Conservation (phyloP, 169 alveolate species). For the Neospora caninum region DNA sequence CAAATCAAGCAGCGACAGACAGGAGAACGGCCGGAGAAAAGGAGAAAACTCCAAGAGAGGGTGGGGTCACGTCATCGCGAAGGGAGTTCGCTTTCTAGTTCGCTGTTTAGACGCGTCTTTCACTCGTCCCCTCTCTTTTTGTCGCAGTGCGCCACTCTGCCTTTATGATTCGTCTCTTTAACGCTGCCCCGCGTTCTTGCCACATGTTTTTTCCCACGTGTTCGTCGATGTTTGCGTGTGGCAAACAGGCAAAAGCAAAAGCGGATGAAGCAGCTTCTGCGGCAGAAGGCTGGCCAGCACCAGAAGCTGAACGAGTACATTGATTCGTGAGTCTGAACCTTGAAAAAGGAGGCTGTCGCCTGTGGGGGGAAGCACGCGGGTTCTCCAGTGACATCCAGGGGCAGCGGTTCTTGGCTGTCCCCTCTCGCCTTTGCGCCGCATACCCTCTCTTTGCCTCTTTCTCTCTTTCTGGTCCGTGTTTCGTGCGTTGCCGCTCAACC, state of each 20-base stretch:
- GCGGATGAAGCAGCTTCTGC: slow-evolving; percentile 31
- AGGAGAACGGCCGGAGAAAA: too few species aligned
- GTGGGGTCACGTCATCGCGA: too few species aligned
- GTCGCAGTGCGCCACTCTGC: not conserved
- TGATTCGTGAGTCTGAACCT: slow-evolving; percentile 36
- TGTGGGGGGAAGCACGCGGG: too few species aligned
- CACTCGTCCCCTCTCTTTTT: not conserved
- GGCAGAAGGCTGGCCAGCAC: not conserved
- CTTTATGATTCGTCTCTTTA: not conserved
- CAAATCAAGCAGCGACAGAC: too few species aligned
- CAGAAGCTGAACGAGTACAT: slow-evolving; percentile 40
- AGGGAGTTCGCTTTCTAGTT: too few species aligned
- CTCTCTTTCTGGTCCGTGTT: too few species aligned
- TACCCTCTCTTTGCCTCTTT: not conserved
- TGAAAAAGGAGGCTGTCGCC: too few species aligned
- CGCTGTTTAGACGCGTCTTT: too few species aligned
- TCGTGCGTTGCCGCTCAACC: too few species aligned
- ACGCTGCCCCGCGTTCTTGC: not conserved
- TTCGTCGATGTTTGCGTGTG: not conserved
- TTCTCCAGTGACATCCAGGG: not conserved
- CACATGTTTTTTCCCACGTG: not conserved
- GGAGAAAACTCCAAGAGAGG: too few species aligned
- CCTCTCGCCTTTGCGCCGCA: not conserved
- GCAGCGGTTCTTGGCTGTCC: not conserved
- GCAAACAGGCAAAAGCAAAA: slow-evolving; percentile 38